Percentiles rank a stretch among this genome's conserved stretches.
phyloP scores from a whole-genome alignment of 352 stramenopile genomes.

The Hyaloperonospora arabidopsidis region DNA sequence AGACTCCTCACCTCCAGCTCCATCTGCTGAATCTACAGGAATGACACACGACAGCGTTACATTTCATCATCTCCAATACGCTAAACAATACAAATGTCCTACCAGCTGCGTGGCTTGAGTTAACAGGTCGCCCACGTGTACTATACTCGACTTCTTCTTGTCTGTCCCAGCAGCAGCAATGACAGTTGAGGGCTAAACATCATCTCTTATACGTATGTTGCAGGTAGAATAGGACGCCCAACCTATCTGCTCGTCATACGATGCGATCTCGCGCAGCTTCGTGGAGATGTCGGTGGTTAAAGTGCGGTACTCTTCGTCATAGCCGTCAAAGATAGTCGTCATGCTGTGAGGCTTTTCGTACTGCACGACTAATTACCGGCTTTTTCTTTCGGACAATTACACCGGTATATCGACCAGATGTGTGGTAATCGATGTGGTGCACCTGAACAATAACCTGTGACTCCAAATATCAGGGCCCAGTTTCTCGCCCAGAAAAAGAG shows the following conservation, averaged over 20 bases:
- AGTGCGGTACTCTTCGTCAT: slow-evolving; percentile 83
- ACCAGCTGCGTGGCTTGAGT: slow-evolving; percentile 81
- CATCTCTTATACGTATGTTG: background rate
- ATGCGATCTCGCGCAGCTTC: slow-evolving; percentile 83
- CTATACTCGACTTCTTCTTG: slow-evolving; percentile 81
- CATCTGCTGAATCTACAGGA: slow-evolving; percentile 79
- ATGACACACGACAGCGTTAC: background rate
- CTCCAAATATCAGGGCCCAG: too few species aligned
- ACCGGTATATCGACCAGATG: background rate
- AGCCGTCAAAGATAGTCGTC: slow-evolving; percentile 86
- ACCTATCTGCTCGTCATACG: slow-evolving; percentile 81
- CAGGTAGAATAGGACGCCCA: background rate
- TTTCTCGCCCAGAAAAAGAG: too few species aligned
- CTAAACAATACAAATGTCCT: slow-evolving; percentile 6
- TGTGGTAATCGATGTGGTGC: too few species aligned
- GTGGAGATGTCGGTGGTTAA: slow-evolving; percentile 82
- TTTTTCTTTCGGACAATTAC: too few species aligned
- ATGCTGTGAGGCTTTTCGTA: slow-evolving; percentile 19
- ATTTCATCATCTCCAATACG: background rate
- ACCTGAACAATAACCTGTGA: too few species aligned
- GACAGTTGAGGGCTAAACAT: background rate
- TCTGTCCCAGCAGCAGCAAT: slow-evolving; percentile 32
- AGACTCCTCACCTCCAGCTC: slow-evolving; percentile 81
- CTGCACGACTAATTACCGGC: too few species aligned
- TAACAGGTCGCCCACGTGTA: slow-evolving; percentile 69